These are phyloP conservation scores for Marsdenia floribunda DNA, from an alignment of 257 asterid species.

Conservation along the genomic window DNA sequence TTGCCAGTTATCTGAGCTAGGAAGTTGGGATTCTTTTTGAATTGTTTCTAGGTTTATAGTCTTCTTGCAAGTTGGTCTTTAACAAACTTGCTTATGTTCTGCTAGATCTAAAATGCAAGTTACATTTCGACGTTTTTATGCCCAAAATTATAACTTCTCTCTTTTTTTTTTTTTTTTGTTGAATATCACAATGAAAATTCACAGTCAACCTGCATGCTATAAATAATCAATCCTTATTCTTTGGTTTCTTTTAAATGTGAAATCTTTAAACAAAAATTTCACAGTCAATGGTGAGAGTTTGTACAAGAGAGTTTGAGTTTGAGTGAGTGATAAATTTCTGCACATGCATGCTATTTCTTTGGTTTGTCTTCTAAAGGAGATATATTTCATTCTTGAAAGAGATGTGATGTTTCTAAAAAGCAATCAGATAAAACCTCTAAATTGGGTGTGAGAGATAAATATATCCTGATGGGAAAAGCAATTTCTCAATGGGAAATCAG, in stretches of 20 bases:
- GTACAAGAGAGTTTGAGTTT: not conserved
- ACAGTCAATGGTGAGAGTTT: too few species aligned
- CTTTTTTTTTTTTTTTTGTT: slow-evolving; percentile 2
- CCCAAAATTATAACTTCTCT: not conserved
- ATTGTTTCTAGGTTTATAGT: slow-evolving; percentile 62
- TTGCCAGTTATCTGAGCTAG: slow-evolving; percentile 6
- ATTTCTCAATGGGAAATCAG: too few species aligned
- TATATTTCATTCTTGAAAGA: not conserved
- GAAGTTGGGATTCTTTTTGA: too few species aligned
- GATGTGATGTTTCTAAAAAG: too few species aligned
- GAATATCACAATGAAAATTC: not conserved
- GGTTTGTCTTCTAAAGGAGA: not conserved
- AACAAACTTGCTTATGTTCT: slow-evolving; percentile 5
- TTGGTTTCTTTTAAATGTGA: not conserved
- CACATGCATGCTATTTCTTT: not conserved
- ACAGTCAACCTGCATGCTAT: not conserved
- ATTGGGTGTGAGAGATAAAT: too few species aligned
- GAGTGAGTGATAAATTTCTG: not conserved
- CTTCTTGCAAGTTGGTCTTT: slow-evolving; percentile 59
- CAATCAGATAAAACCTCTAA: too few species aligned
- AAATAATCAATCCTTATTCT: not conserved
- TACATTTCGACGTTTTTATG: not conserved
- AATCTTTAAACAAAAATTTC: too few species aligned
- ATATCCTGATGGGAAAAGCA: too few species aligned
- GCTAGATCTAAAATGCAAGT: not conserved